These are phyloP conservation scores for Candida boleticola DNA, from an alignment of 805 yeast species.

Conservation along the genomic window DNA sequence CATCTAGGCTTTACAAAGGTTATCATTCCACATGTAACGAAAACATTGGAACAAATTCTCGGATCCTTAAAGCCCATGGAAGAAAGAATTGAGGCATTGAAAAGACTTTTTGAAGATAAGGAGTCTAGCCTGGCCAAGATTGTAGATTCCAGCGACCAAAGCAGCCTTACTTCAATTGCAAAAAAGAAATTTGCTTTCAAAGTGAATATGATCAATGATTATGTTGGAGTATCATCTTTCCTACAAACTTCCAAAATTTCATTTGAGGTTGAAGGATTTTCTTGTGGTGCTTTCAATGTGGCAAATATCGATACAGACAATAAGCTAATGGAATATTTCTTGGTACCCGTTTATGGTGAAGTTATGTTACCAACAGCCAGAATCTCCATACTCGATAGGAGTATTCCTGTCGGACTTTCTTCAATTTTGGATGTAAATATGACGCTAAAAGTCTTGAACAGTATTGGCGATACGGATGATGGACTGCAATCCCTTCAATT, in stretches of 20 bases:
- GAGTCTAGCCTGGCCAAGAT: neutral
- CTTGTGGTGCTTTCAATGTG: slow-evolving; percentile 22
- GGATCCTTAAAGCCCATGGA: slow-evolving; percentile 6
- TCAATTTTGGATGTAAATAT: slow-evolving; percentile 45
- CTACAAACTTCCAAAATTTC: slow-evolving; percentile 30
- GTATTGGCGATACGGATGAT: slow-evolving; percentile 16
- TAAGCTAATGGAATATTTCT: neutral
- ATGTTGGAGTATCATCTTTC: slow-evolving; percentile 34
- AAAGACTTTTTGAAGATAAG: slow-evolving; percentile 4
- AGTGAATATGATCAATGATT: slow-evolving; percentile 26
- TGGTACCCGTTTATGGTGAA: slow-evolving; percentile 37
- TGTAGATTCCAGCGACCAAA: neutral
- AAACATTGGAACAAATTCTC: slow-evolving; percentile 15
- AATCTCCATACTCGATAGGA: slow-evolving; percentile 37
- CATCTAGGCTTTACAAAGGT: slow-evolving; percentile 32
- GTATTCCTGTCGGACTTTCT: slow-evolving; percentile 40
- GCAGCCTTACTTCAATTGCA: neutral
- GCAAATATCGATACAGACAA: slow-evolving; percentile 11
- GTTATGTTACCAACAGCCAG: slow-evolving; percentile 41
- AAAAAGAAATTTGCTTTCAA: slow-evolving; percentile 18
- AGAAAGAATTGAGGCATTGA: slow-evolving; percentile 9
- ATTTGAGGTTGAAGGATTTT: slow-evolving; percentile 32
- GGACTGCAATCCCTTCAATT: slow-evolving; percentile 49
- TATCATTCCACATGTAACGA: slow-evolving; percentile 21
- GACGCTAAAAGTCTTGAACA: slow-evolving; percentile 42